Base-by-base conservation (phyloP, 208 protist genomes). In the Leishmania aethiopica region DNA sequence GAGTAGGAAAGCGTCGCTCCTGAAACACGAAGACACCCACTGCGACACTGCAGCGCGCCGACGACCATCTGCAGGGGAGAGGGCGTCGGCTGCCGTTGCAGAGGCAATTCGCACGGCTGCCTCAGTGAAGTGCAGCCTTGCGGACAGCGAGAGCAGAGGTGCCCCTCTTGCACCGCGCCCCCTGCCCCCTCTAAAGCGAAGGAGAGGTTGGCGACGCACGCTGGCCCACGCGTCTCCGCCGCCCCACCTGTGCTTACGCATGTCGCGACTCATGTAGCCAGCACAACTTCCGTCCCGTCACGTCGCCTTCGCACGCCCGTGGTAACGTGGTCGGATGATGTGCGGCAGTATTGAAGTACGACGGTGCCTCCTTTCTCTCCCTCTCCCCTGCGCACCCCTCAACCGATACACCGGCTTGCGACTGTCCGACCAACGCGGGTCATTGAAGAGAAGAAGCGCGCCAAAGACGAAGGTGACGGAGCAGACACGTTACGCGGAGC, bases 261-360 rank as follows among this genome's bases (percentile, higher is more conserved):
- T 32, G 28, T 37, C 40, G 0, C 71, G n/a, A 28, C 47, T 11
- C 28, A 47, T 47, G 2, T n/a, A 28, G 25, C 22, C 13, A n/a
- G n/a, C 49, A 19, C 45, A 37, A 35, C 45, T 28, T 35, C 45
- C 4, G 42, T 35, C 10, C 45, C 71, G 17, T n/a, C 45, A 22
- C 71, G 71, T 55, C 71, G 71, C 47, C 71, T 75, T 47, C 71
- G 47, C 42, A 40, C 28, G 40, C 69, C 69, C 28, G 71, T 75
- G 35, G 77, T 82, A 62, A 85, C 70, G 28, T 85, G 81, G 81
- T 75, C 59, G 0, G 81, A 76, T 10, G 76, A 84, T 59, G 59
- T 84, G 55, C 69, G 71, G 47, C 75, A 84, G 47, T 51, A 64
- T 69, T 79, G 70, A 76, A 6, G n/a, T 2, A 59, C 47, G 71